Evolutionary conservation across 305 asterid genomes (phyloP).

Genomic region (Fraxinus platypoda): DNA sequence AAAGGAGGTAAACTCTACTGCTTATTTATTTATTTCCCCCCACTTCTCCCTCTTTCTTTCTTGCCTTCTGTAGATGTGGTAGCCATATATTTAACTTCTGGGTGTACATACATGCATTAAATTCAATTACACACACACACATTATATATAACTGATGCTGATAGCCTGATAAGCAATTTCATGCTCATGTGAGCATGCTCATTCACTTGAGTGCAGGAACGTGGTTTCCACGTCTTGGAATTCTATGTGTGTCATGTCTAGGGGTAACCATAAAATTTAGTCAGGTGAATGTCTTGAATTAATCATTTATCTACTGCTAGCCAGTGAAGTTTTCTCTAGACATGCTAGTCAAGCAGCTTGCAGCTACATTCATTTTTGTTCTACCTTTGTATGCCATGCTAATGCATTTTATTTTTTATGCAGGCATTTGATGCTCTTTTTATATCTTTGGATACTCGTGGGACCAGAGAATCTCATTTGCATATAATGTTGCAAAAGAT

Average conservation of each 20-base stretch:
- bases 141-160: neutral
- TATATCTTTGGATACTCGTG: conserved; percentile 82
- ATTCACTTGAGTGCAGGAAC: neutral
- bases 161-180: neutral
- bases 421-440: conserved; percentile 82
- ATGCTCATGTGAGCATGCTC: neutral
- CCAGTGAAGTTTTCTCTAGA: neutral
- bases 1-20: conserved; percentile 55
- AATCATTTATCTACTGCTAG: neutral
- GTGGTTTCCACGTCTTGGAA: neutral
- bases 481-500: conserved; percentile 86
- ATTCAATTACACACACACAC: neutral
- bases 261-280: conserved; percentile 2
- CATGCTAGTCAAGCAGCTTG: neutral
- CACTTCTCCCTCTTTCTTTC: neutral
- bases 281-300: neutral
- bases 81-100: neutral
- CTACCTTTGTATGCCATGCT: neutral
- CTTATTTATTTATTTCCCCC: neutral
- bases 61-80: neutral
- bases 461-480: conserved; percentile 90
- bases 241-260: neutral
- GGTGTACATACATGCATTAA: neutral
- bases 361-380: neutral
- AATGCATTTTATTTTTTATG: conserved; percentile 21